Percentiles rank a stretch among this genome's conserved stretches.
Evolutionary conservation across 2,329 filamentous ascomycete species (phyloP).

Genomic region (Trichoderma koningii): DNA sequence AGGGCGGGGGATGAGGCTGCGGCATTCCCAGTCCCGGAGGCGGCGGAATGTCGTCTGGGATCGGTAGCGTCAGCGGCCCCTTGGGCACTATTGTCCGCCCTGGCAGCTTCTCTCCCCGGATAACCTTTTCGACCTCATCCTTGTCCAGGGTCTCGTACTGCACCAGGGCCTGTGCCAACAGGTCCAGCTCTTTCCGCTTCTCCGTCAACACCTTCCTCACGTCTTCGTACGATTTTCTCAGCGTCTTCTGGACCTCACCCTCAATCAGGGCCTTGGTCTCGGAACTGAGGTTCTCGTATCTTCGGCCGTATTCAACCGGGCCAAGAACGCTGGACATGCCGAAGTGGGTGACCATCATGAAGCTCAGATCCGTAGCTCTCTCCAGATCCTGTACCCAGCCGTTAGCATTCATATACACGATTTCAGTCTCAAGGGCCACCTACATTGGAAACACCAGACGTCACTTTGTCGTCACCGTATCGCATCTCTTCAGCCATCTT

Average conservation of each 20-base stretch:
- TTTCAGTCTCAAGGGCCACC: slow-evolving; percentile 38
- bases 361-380: slow-evolving; percentile 77
- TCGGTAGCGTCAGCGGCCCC: slow-evolving; percentile 45
- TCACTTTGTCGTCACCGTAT: slow-evolving; percentile 88
- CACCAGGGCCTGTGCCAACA: slow-evolving; percentile 83
- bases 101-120: slow-evolving; percentile 79
- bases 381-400: slow-evolving; percentile 68
- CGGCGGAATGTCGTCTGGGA: slow-evolving; percentile 41
- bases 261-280: slow-evolving; percentile 88
- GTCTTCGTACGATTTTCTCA: slow-evolving; percentile 78
- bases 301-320: slow-evolving; percentile 81
- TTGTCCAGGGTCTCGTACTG: slow-evolving; percentile 92
- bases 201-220: slow-evolving; percentile 70
- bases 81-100: slow-evolving; percentile 63
- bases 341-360: slow-evolving; percentile 82
- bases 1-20: slow-evolving; percentile 38
- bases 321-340: slow-evolving; percentile 89
- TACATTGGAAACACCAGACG: slow-evolving; percentile 80
- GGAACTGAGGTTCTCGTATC: slow-evolving; percentile 79
- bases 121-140: slow-evolving; percentile 86
- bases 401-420: background rate
- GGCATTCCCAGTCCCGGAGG: slow-evolving; percentile 41
- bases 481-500: slow-evolving; percentile 90
- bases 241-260: slow-evolving; percentile 78
- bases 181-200: slow-evolving; percentile 81